Evolutionary conservation across 352 stramenopile genomes (phyloP).

Genomic region (Thalassiosira exigua): DNA sequence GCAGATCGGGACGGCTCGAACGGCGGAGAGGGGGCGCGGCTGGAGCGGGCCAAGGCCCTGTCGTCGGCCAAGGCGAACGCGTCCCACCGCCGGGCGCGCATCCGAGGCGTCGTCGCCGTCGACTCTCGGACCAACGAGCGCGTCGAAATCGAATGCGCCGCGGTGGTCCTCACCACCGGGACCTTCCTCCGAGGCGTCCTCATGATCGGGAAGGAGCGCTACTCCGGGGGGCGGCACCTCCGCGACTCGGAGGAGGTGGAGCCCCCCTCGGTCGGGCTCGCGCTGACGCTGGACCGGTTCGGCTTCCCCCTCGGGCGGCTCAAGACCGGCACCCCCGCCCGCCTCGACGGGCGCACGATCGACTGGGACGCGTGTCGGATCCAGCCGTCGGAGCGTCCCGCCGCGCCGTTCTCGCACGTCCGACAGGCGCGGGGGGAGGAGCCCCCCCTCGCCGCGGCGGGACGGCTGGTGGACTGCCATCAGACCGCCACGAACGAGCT

Average conservation of each 20-base stretch:
- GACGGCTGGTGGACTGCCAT: conserved; percentile 91
- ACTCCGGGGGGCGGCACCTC: conserved; percentile 93
- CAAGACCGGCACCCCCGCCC: conserved; percentile 97
- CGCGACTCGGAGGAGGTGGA: conserved; percentile 89
- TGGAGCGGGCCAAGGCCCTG: conserved; percentile 38
- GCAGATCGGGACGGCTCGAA: neutral
- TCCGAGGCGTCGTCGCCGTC: conserved; percentile 74
- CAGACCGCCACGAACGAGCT: conserved; percentile 96
- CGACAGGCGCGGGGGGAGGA: conserved; percentile 86
- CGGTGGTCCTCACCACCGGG: conserved; percentile 95
- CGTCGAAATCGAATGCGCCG: conserved; percentile 68
- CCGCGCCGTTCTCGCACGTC: conserved; percentile 94
- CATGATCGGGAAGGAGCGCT: conserved; percentile 91
- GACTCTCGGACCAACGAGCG: conserved; percentile 58
- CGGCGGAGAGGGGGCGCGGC: conserved; percentile 14
- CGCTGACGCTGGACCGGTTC: conserved; percentile 91
- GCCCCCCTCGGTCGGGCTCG: conserved; percentile 93
- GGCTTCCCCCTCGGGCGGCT: conserved; percentile 93
- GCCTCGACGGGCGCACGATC: conserved; percentile 95
- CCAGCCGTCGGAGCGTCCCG: conserved; percentile 92
- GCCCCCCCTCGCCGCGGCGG: conserved; percentile 68
- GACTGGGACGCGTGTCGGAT: conserved; percentile 90
- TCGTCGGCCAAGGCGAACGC: conserved; percentile 51
- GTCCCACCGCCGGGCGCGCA: conserved; percentile 53
- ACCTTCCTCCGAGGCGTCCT: conserved; percentile 97